phyloP scores from a whole-genome alignment of 345 rosid genomes.

The Euphorbia peplus region DNA sequence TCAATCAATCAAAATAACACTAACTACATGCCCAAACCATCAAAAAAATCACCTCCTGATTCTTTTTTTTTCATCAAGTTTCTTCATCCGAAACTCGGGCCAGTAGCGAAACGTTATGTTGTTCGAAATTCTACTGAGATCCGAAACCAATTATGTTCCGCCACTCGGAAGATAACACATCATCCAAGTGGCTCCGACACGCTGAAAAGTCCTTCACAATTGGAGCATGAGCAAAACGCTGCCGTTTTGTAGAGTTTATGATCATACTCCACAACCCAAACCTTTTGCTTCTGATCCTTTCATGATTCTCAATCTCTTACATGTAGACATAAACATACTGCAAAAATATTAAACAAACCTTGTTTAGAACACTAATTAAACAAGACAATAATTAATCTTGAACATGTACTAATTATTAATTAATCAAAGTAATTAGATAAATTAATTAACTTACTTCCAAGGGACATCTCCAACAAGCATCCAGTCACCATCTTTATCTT shows the following conservation, averaged over 20 bases:
- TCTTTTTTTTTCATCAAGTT: conserved; percentile 15
- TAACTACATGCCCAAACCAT: conserved; percentile 22
- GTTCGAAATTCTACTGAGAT: too few relatives aligned
- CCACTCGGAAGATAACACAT: too few relatives aligned
- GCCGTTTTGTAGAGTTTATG: not conserved
- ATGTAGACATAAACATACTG: conserved; percentile 86
- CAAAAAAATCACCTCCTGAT: conserved; percentile 12
- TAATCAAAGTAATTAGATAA: not conserved
- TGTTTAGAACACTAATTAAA: conserved; percentile 2
- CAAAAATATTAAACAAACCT: conserved; percentile 20
- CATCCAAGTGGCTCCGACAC: conserved; percentile 26
- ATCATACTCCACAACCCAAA: conserved; percentile 57
- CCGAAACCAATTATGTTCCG: too few relatives aligned
- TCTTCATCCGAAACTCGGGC: too few relatives aligned
- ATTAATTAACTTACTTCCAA: conserved; percentile 23
- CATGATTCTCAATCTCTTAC: conserved; percentile 84
- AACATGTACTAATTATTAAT: not conserved
- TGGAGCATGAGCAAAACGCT: too few relatives aligned
- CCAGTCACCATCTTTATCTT: conserved; percentile 29
- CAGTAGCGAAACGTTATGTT: too few relatives aligned
- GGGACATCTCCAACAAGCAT: conserved; percentile 28
- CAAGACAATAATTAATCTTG: too few relatives aligned
- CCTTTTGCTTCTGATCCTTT: conserved; percentile 80
- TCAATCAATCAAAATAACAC: conserved; percentile 20
- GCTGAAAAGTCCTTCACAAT: conserved; percentile 22